Conservation (phyloP, 768 basidiomycete species). For the Suillus subluteus region DNA sequence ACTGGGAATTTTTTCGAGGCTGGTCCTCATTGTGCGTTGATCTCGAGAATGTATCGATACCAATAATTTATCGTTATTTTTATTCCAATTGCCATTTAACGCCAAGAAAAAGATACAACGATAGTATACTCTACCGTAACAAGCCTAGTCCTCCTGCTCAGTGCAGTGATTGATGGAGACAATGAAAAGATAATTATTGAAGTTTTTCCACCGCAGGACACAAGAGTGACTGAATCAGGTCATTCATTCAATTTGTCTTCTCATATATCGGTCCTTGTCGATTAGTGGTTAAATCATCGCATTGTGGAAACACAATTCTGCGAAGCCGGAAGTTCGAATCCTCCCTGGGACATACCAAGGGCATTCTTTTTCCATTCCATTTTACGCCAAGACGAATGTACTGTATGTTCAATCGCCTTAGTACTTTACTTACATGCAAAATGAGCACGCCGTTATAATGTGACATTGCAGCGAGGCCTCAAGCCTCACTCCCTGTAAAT, state of each 20-base stretch:
- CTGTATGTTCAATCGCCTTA: not conserved
- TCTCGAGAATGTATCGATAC: constrained; percentile 4
- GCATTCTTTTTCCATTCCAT: not conserved
- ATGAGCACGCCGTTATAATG: no score
- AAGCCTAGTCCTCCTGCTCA: not conserved
- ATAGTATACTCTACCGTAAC: not conserved
- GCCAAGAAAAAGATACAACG: not conserved
- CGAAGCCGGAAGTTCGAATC: constrained; percentile 13
- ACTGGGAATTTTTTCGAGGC: not conserved
- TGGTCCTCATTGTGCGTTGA: not conserved
- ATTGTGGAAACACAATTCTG: constrained; percentile 10
- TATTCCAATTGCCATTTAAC: not conserved
- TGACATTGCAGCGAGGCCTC: not conserved
- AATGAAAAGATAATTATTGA: not conserved
- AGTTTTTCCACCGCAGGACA: not conserved
- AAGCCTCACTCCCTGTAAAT: constrained; percentile 3
- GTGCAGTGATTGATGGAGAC: not conserved
- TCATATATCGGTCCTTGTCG: constrained; percentile 2
- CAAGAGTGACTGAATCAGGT: not conserved
- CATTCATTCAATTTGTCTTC: not conserved
- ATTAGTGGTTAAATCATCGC: constrained; percentile 14
- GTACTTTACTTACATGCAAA: not conserved
- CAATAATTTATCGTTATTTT: constrained; percentile 4
- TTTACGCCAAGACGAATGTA: not conserved
- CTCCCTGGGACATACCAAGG: constrained; percentile 12